These are phyloP conservation scores for Astrephomene gubernaculifera DNA, from an alignment of 139 green algal species.

Conservation along the genomic window DNA sequence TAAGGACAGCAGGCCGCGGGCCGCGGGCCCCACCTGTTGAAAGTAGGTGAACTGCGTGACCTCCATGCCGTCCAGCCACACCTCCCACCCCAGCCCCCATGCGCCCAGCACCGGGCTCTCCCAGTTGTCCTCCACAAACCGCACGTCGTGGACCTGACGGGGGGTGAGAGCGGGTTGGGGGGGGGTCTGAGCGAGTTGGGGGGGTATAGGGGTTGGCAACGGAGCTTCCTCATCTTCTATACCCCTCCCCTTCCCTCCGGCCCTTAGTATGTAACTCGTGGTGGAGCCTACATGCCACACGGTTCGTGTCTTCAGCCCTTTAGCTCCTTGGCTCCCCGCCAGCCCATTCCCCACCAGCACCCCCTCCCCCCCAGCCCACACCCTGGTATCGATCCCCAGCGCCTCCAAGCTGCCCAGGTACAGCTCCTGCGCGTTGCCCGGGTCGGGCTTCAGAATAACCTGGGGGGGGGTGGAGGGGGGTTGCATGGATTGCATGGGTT, in stretches of 20 bases:
- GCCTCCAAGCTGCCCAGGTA: slow-evolving; percentile 93
- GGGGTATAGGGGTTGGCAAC: too few relatives aligned
- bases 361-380: background rate
- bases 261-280: too few relatives aligned
- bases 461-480: too few relatives aligned
- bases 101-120: slow-evolving; percentile 96
- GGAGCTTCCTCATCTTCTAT: too few relatives aligned
- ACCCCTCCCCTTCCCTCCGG: too few relatives aligned
- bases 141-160: slow-evolving; percentile 60
- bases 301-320: too few relatives aligned
- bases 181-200: too few relatives aligned
- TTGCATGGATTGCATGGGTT: too few relatives aligned
- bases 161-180: too few relatives aligned
- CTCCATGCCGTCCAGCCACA: slow-evolving; percentile 99
- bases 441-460: slow-evolving; percentile 99
- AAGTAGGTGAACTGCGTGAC: slow-evolving; percentile 99
- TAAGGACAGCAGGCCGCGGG: too few relatives aligned
- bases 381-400: slow-evolving; percentile 88
- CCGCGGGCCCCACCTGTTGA: slow-evolving; percentile 88
- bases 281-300: too few relatives aligned
- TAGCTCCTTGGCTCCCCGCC: background rate
- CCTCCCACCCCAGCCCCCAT: slow-evolving; percentile 98
- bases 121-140: slow-evolving; percentile 99
- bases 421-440: slow-evolving; percentile 97
- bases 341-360: background rate